Percentiles rank a stretch among this genome's conserved stretches.
These are phyloP conservation scores for Aspergillus glaucus DNA, from an alignment of 2,329 filamentous ascomycete genomes.

Conservation along the genomic window DNA sequence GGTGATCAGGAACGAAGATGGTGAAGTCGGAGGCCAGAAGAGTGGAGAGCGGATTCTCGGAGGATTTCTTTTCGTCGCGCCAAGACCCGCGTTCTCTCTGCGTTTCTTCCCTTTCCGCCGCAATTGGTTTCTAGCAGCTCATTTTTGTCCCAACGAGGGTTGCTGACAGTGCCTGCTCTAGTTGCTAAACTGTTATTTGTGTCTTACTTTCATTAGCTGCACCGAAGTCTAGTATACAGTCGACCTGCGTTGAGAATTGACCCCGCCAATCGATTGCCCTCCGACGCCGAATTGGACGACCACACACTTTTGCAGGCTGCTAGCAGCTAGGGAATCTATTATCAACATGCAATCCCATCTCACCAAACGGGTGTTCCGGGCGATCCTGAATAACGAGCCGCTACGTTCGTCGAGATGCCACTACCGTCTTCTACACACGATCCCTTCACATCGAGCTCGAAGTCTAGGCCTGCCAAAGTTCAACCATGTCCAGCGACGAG, in stretches of 20 bases:
- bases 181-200: background rate
- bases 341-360: constrained; percentile 40
- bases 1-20: too few species aligned
- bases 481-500: constrained; percentile 32
- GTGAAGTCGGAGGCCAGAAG: background rate
- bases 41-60: constrained; percentile 8
- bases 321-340: background rate
- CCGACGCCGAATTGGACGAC: background rate
- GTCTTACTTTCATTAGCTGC: background rate
- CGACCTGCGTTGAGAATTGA: background rate
- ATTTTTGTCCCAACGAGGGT: background rate
- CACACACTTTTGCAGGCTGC: background rate
- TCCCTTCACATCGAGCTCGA: constrained; percentile 25
- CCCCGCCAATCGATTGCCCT: background rate
- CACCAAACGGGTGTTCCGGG: constrained; percentile 39
- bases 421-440: constrained; percentile 25
- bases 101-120: constrained; percentile 14
- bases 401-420: constrained; percentile 34
- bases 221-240: background rate
- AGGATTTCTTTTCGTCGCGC: constrained; percentile 24
- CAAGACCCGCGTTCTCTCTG: constrained; percentile 19
- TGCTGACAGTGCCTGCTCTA: too few species aligned
- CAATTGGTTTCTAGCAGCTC: constrained; percentile 10
- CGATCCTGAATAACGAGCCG: constrained; percentile 41
- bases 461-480: constrained; percentile 20